Evolutionary conservation across 805 yeast genomes (phyloP), one percentile per base, ranked within the genome.

Genomic region (Kodamaea kaohsiungensis): DNA sequence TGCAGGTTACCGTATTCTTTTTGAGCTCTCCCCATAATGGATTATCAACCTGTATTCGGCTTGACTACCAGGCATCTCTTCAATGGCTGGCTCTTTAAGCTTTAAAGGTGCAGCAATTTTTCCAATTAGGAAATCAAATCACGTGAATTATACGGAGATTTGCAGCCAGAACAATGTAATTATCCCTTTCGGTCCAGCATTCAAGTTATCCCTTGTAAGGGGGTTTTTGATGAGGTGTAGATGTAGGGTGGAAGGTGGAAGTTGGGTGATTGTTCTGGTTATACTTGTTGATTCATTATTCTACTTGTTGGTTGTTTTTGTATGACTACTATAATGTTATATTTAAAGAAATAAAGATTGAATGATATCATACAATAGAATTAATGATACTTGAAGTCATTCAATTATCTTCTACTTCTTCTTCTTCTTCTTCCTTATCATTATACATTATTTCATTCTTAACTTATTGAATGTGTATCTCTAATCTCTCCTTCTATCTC

Each of bases 21-120:
- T 38, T 46, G 48, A 27, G 48, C 16, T 13, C 22, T 12, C 13
- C 33, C 48, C 27, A n/a, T 27, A n/a, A 39, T 46, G 48, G 39
- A 37, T 46, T 46, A 37, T 38, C 10, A 8, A 15, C 13, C 48
- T 37, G 7, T 13, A n/a, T 25, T 27, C 35, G 48, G 48, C 18
- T 30, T 12, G 39, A 18, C 25, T 33, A 27, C 16, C 48, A 33
- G 33, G 48, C 17, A 46, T n/a, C 38, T 16, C 37, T 16, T 15
- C 17, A 46, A 46, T 46, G 49, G 49, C 49, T 46, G 49, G 49
- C 42, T 46, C 37, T 13, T n/a, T 13, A 19, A 19, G 18, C 48
- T 30, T 30, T 30, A 30, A 30, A 30, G 13, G 35, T 30, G 35
- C 35, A 30, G 35, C 35, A 8, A n/a, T 30, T 10, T 5, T 30